Evolutionary conservation across 2,329 filamentous ascomycete species (phyloP).

Genomic region (Cadophora gregata): DNA sequence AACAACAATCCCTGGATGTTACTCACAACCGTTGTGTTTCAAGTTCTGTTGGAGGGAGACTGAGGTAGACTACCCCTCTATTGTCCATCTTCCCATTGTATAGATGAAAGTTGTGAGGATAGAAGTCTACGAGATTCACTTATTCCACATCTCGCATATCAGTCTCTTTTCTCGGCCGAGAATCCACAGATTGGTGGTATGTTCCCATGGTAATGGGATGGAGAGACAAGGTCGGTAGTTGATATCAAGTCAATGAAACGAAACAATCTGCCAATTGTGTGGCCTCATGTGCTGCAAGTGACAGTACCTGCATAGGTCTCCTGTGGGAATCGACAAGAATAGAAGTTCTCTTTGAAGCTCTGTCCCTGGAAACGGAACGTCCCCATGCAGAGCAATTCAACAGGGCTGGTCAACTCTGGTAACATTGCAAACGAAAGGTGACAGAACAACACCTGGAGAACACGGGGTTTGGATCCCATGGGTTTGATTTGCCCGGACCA

Average conservation of each 20-base stretch:
- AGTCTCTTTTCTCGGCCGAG: neutral
- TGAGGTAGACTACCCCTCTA: neutral
- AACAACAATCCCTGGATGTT: neutral
- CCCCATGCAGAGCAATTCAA: neutral
- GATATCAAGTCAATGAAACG: constrained; percentile 9
- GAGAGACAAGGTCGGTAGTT: constrained; percentile 2
- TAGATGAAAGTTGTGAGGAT: neutral
- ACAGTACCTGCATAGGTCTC: constrained; percentile 10
- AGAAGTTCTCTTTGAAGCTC: neutral
- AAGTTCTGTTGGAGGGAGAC: neutral
- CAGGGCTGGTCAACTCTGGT: constrained; percentile 8
- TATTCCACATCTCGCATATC: neutral
- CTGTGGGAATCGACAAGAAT: constrained; percentile 13
- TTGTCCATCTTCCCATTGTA: neutral
- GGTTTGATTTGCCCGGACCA: constrained; percentile 2
- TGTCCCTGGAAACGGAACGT: constrained; percentile 4
- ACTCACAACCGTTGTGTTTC: constrained; percentile 3
- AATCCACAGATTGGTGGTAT: neutral
- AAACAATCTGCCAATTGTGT: neutral
- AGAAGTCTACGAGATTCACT: neutral
- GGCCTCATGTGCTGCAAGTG: constrained; percentile 9
- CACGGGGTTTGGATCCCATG: neutral
- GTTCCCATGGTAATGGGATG: neutral
- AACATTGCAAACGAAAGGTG: neutral
- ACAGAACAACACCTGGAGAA: constrained; percentile 5